Evolutionary conservation across 345 rosid species (phyloP).

Genomic region (Populus ilicifolia): DNA sequence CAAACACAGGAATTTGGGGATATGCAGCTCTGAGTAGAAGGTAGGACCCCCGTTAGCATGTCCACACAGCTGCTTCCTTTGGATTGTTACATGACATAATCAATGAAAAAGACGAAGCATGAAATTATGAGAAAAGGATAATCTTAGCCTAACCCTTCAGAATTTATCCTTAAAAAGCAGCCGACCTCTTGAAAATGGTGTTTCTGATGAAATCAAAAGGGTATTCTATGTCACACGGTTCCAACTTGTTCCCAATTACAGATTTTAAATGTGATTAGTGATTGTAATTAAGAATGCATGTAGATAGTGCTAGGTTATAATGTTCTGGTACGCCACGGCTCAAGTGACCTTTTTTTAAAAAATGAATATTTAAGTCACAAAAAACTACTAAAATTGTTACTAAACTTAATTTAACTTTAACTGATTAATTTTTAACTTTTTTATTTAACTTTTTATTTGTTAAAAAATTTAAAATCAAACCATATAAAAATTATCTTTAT

Average conservation of each 20-base stretch:
- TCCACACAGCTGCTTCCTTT: neutral
- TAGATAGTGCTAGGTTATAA: no score
- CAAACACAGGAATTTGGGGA: neutral
- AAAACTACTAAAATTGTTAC: no score
- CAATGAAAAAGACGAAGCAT: slow-evolving; percentile 21
- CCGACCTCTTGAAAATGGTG: neutral
- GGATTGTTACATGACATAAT: slow-evolving; percentile 29
- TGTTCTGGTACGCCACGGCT: no score
- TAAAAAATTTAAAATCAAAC: no score
- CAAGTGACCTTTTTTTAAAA: no score
- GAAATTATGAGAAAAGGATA: neutral
- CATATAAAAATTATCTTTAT: no score
- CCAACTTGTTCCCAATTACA: neutral
- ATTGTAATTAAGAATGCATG: no score
- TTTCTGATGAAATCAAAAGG: no score
- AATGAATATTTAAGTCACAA: no score
- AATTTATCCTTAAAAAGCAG: slow-evolving; percentile 13
- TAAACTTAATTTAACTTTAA: no score
- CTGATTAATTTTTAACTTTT: no score
- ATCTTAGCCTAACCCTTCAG: neutral
- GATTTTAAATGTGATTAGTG: neutral
- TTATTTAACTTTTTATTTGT: no score
- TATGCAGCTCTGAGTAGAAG: neutral
- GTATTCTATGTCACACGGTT: neutral
- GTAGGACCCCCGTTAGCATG: slow-evolving; percentile 15